phyloP scores from a whole-genome alignment of 345 rosid genomes.

The Eucalyptus fibrosa region DNA sequence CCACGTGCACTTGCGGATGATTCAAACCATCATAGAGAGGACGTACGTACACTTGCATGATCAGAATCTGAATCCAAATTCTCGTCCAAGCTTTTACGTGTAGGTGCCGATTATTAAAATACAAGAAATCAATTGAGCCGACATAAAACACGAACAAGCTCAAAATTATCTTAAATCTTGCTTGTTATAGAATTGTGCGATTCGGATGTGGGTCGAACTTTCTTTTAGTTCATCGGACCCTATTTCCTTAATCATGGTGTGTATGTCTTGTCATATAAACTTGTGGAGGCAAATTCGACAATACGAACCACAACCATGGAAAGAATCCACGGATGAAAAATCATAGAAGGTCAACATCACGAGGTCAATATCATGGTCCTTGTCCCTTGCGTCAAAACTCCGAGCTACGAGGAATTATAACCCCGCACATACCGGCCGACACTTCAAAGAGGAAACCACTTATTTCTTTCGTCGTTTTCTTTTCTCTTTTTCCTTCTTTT shows the following conservation, averaged over 20 bases:
- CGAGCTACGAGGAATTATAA: background rate
- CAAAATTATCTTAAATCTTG: background rate
- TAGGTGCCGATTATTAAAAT: background rate
- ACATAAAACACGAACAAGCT: background rate
- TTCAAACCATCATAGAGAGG: background rate
- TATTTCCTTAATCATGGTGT: background rate
- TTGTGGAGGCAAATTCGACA: too few species aligned
- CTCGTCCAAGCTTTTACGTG: background rate
- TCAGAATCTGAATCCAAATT: background rate
- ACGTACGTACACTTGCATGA: background rate
- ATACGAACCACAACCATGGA: background rate
- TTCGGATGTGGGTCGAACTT: background rate
- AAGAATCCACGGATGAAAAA: background rate
- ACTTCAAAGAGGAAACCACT: background rate
- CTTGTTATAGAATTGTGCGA: background rate
- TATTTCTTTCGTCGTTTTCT: background rate
- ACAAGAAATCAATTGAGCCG: background rate
- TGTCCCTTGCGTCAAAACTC: background rate
- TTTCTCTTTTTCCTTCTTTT: background rate
- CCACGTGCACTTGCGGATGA: background rate
- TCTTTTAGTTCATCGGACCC: background rate
- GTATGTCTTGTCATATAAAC: background rate
- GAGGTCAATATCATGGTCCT: background rate
- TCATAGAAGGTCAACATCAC: background rate
- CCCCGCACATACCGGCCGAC: background rate